Evolutionary conservation across 225 moss, liverwort and hornwort genomes (phyloP).

Genomic region (Pseudoscleropodium purum): DNA sequence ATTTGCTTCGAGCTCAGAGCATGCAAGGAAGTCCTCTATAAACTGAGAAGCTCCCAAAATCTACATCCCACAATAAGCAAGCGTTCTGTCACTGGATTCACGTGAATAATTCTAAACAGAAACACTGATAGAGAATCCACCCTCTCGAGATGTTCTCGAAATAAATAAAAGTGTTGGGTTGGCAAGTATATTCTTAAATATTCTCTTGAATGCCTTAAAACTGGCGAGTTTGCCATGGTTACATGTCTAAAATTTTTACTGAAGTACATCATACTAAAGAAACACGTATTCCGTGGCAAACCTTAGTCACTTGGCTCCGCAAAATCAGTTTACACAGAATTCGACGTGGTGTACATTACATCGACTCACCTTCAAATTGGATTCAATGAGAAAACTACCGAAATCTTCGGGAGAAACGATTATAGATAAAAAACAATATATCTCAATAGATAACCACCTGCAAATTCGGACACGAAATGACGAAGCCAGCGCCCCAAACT

Average conservation of each 20-base stretch:
- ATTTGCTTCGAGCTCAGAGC: neutral
- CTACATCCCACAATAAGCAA: neutral
- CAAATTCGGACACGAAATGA: neutral
- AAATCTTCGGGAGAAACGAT: neutral
- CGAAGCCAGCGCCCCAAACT: neutral
- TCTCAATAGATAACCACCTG: neutral
- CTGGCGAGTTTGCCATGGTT: neutral
- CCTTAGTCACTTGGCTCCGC: neutral
- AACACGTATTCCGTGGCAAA: neutral
- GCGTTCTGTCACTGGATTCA: neutral
- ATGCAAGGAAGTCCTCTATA: neutral
- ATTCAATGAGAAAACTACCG: neutral
- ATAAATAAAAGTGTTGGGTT: neutral
- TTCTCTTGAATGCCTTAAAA: neutral
- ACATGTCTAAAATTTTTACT: neutral
- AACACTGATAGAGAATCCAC: neutral
- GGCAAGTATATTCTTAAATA: neutral
- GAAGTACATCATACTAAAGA: neutral
- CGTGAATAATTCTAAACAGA: neutral
- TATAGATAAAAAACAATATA: neutral
- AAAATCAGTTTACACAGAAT: neutral
- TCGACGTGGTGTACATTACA: neutral
- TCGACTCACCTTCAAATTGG: neutral
- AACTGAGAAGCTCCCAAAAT: neutral
- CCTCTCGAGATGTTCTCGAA: neutral